phyloP scores from a whole-genome alignment of 2,329 filamentous ascomycete genomes.

The Raffaelea albimanens region DNA sequence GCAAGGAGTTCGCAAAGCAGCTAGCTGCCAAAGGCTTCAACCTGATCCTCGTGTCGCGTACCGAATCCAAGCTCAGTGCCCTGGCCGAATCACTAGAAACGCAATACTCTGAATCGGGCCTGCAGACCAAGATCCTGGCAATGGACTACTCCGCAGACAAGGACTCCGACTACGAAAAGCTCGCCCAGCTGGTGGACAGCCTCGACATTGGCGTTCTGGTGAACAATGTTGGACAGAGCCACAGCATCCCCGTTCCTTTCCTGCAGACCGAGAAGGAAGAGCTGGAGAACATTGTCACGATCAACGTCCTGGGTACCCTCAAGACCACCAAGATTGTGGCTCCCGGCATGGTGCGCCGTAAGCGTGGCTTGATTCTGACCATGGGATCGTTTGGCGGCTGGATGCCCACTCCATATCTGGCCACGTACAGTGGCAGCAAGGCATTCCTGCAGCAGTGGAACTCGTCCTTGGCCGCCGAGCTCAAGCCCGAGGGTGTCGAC shows the following conservation, averaged over 20 bases:
- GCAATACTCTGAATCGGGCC: slow-evolving; percentile 50
- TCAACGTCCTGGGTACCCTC: slow-evolving; percentile 89
- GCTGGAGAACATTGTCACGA: slow-evolving; percentile 81
- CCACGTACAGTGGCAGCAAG: slow-evolving; percentile 96
- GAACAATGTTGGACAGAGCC: slow-evolving; percentile 95
- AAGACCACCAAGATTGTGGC: slow-evolving; percentile 78
- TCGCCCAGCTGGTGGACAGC: slow-evolving; percentile 58
- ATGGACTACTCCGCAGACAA: slow-evolving; percentile 87
- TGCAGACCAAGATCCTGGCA: slow-evolving; percentile 68
- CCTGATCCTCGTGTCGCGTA: slow-evolving; percentile 87
- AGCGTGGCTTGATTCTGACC: slow-evolving; percentile 81
- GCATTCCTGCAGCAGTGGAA: slow-evolving; percentile 98
- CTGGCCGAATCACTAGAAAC: slow-evolving; percentile 66
- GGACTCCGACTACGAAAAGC: slow-evolving; percentile 67
- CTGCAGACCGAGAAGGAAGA: slow-evolving; percentile 68
- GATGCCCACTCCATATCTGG: slow-evolving; percentile 82
- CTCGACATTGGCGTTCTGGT: slow-evolving; percentile 80
- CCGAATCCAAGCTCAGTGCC: slow-evolving; percentile 77
- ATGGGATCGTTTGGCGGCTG: slow-evolving; percentile 97
- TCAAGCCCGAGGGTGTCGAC: slow-evolving; percentile 70
- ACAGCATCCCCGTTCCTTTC: slow-evolving; percentile 88
- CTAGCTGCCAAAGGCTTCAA: slow-evolving; percentile 91
- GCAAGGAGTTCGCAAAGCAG: slow-evolving; percentile 90
- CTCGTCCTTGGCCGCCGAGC: slow-evolving; percentile 71
- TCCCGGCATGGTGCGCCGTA: slow-evolving; percentile 75